phyloP scores from a whole-genome alignment of 2,329 filamentous ascomycete genomes.

The Microdochium bolleyi region DNA sequence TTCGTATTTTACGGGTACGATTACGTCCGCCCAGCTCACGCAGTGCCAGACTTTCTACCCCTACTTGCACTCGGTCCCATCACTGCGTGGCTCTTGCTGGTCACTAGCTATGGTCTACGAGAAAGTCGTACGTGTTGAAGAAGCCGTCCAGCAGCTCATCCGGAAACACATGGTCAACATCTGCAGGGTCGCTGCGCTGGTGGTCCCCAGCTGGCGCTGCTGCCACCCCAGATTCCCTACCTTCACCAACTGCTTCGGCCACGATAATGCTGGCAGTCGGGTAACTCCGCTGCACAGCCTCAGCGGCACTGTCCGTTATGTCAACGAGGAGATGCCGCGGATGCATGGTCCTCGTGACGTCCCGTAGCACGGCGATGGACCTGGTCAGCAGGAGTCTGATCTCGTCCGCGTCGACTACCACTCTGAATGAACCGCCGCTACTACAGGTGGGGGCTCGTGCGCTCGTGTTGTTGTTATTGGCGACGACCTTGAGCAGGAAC shows the following conservation, averaged over 20 bases:
- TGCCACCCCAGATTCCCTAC: no score
- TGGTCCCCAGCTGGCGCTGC: no score
- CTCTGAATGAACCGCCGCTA: no score
- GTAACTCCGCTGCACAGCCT: neutral
- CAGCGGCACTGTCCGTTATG: conserved; percentile 3
- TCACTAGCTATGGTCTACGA: neutral
- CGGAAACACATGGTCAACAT: neutral
- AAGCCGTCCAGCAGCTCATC: neutral
- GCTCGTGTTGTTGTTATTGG: neutral
- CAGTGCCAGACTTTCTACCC: no score
- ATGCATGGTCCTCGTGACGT: conserved; percentile 8
- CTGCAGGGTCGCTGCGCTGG: no score
- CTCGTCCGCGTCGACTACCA: conserved; percentile 7
- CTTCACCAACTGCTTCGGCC: neutral
- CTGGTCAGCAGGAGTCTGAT: conserved; percentile 10
- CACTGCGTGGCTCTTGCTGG: neutral
- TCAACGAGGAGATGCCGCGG: conserved; percentile 8
- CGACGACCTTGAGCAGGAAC: conserved; percentile 14
- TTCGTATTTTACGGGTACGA: no score
- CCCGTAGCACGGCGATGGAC: conserved; percentile 3
- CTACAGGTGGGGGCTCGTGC: neutral
- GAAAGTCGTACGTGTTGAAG: conserved; percentile 4
- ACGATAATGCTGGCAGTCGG: neutral
- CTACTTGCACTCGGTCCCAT: no score
- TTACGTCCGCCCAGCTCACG: no score